phyloP scores from a whole-genome alignment of 2,329 filamentous ascomycete species.

The Trichoderma koningii region DNA sequence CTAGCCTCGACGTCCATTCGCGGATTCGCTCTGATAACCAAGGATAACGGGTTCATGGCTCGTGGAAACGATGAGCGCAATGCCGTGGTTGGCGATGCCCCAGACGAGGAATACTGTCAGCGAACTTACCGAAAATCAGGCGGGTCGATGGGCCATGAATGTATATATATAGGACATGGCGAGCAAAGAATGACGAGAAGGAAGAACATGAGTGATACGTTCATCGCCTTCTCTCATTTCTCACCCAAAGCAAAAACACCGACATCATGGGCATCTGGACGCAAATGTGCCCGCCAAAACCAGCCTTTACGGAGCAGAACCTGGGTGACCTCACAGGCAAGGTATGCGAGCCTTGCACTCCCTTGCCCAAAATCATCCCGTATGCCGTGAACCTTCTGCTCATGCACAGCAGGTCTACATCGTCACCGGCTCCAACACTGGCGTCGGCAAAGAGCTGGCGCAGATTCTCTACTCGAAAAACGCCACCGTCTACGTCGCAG shows the following conservation, averaged over 20 bases:
- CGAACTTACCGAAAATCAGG: neutral
- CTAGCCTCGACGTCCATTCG: neutral
- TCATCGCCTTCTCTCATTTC: neutral
- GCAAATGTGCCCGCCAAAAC: conserved; percentile 24
- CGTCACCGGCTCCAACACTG: conserved; percentile 46
- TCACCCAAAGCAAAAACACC: no score
- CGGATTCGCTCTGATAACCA: neutral
- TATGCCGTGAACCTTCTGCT: neutral
- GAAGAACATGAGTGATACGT: no score
- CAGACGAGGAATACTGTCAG: neutral
- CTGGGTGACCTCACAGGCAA: conserved; percentile 53
- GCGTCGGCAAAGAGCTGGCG: conserved; percentile 54
- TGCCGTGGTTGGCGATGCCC: neutral
- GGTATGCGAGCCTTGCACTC: conserved; percentile 48
- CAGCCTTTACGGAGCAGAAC: conserved; percentile 52
- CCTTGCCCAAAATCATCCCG: no score
- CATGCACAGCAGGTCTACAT: conserved; percentile 47
- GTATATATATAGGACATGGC: neutral
- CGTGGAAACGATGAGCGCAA: neutral
- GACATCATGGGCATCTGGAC: neutral
- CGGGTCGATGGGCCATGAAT: no score
- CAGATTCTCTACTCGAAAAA: conserved; percentile 56
- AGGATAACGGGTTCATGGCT: neutral
- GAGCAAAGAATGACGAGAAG: neutral
- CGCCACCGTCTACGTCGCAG: conserved; percentile 56